phyloP scores from a whole-genome alignment of 2,329 filamentous ascomycete species.

The Juglanconis juglandina region DNA sequence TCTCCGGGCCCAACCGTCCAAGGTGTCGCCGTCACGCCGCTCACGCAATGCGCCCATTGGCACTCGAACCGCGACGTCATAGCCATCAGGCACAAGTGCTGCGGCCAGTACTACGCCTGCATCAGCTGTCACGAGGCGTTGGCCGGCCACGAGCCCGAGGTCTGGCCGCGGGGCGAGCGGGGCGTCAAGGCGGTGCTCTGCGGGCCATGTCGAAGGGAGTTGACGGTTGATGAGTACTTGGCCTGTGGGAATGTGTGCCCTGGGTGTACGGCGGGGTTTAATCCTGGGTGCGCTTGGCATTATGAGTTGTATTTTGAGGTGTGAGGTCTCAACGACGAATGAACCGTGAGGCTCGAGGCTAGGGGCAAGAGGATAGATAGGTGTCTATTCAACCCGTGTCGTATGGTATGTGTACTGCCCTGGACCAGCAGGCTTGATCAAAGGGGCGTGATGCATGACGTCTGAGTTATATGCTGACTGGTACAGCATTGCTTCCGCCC shows the following conservation, averaged over 20 bases:
- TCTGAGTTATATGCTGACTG: no score
- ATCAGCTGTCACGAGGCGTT: constrained; percentile 22
- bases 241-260: constrained; percentile 18
- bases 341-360: background rate
- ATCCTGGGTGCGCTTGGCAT: constrained; percentile 22
- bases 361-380: no score
- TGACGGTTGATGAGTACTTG: constrained; percentile 22
- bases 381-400: no score
- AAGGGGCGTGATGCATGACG: no score
- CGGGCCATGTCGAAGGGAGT: constrained; percentile 19
- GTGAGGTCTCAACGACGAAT: background rate
- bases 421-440: no score
- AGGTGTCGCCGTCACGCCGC: constrained; percentile 19
- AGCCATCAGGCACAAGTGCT: constrained; percentile 24
- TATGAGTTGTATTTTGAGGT: constrained; percentile 24
- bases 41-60: constrained; percentile 23
- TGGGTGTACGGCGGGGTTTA: constrained; percentile 20
- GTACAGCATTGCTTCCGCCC: no score
- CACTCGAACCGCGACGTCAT: constrained; percentile 23
- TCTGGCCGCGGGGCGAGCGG: constrained; percentile 19
- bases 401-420: no score
- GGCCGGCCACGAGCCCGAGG: constrained; percentile 15
- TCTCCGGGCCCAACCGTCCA: constrained; percentile 11
- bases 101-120: constrained; percentile 24
- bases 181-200: constrained; percentile 21